Evolutionary conservation across 2,329 filamentous ascomycete species (phyloP).

Genomic region (Exophiala sp.): DNA sequence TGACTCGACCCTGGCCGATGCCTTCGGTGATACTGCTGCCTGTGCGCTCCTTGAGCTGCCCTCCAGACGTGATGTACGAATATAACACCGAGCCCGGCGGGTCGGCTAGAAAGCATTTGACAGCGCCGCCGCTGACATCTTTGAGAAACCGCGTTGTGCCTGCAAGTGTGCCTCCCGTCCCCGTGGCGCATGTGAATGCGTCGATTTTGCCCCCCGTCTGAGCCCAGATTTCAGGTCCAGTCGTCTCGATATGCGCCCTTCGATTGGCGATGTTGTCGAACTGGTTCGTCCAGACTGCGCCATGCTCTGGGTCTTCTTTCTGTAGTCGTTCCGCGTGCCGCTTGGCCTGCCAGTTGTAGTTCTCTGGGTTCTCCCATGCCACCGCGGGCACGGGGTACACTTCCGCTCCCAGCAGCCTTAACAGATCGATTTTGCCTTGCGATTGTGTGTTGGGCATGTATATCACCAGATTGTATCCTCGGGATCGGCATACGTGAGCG

Average conservation of each 20-base stretch:
- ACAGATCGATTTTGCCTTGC: constrained; percentile 91
- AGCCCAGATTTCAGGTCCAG: constrained; percentile 92
- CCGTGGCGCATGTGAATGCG: constrained; percentile 92
- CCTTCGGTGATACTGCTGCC: constrained; percentile 95
- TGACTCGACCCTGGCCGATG: constrained; percentile 92
- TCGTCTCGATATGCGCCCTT: constrained; percentile 91
- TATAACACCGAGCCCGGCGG: constrained; percentile 90
- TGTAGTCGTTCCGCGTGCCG: constrained; percentile 71
- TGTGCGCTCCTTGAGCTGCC: constrained; percentile 70
- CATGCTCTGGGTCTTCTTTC: constrained; percentile 46
- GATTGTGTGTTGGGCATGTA: constrained; percentile 99
- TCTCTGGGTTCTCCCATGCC: constrained; percentile 86
- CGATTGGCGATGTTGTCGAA: constrained; percentile 96
- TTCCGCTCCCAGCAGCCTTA: constrained; percentile 85
- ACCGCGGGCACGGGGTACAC: constrained; percentile 95
- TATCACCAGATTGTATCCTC: constrained; percentile 91
- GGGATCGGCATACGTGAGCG: constrained; percentile 87
- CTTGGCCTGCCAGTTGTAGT: constrained; percentile 95
- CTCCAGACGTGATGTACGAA: constrained; percentile 81
- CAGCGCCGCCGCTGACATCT: constrained; percentile 66
- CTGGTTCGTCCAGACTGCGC: constrained; percentile 97
- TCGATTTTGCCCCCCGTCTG: constrained; percentile 82
- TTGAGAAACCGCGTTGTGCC: constrained; percentile 86
- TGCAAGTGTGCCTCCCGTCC: constrained; percentile 85
- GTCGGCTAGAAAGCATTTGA: constrained; percentile 86